Conservation (phyloP, 2,329 filamentous ascomycete genomes). For the Camptophora hylomeconis region DNA sequence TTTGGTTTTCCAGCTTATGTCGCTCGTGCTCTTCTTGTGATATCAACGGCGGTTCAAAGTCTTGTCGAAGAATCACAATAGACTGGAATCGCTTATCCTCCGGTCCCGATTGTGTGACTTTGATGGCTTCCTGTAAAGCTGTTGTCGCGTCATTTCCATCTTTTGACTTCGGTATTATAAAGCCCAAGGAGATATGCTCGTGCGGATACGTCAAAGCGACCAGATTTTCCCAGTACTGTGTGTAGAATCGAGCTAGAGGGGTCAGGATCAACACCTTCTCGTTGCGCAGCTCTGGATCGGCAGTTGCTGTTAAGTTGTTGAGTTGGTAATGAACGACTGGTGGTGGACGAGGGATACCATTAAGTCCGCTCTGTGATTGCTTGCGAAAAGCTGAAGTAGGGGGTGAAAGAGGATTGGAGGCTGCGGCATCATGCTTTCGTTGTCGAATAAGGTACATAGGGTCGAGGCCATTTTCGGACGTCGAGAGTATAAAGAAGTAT, state of each 20-base stretch:
- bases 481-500: conserved; percentile 13
- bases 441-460: conserved; percentile 22
- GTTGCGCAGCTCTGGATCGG: conserved; percentile 60
- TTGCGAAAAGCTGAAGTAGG: conserved; percentile 65
- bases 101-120: conserved; percentile 71
- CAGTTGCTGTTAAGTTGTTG: conserved; percentile 81
- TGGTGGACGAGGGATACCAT: conserved; percentile 50
- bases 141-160: conserved; percentile 80
- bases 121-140: conserved; percentile 70
- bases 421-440: conserved; percentile 41
- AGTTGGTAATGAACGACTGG: conserved; percentile 88
- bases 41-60: conserved; percentile 69
- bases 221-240: conserved; percentile 90
- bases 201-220: conserved; percentile 76
- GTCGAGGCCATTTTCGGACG: conserved; percentile 7
- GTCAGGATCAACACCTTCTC: conserved; percentile 87
- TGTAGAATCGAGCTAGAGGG: conserved; percentile 85
- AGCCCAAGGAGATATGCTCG: conserved; percentile 85
- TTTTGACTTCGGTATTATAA: conserved; percentile 87
- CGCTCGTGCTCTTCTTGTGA: conserved; percentile 80
- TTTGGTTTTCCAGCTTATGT: conserved; percentile 86
- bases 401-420: conserved; percentile 58
- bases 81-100: conserved; percentile 77
- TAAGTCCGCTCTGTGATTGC: conserved; percentile 11
- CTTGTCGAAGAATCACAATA: conserved; percentile 87